These are phyloP conservation scores for Lodderomyces theae DNA, from an alignment of 1,139 yeast genomes.

Conservation along the genomic window DNA sequence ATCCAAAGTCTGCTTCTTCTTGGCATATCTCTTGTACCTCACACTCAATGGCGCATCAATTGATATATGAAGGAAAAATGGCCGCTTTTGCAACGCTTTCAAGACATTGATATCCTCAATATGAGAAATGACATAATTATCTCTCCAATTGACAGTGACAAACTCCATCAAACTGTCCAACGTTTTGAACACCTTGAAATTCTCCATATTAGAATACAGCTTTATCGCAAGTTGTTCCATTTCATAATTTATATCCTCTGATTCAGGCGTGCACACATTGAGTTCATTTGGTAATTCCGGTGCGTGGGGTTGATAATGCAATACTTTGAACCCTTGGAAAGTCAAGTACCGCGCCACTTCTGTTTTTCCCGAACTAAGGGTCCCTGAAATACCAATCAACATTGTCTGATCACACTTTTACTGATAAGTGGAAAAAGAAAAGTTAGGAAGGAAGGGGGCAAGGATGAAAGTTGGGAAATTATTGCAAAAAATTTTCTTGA, in stretches of 20 bases:
- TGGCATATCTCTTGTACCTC: constrained; percentile 46
- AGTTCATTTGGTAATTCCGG: constrained; percentile 2
- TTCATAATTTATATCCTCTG: constrained; percentile 7
- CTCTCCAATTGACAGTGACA: constrained; percentile 70
- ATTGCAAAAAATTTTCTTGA: too few relatives aligned
- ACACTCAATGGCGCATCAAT: constrained; percentile 70
- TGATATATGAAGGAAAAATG: constrained; percentile 80
- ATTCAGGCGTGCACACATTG: constrained; percentile 6
- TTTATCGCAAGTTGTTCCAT: constrained; percentile 3
- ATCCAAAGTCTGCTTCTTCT: constrained; percentile 24
- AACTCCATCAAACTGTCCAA: constrained; percentile 53
- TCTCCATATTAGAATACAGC: constrained; percentile 14
- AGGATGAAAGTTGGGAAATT: not conserved
- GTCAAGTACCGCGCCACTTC: constrained; percentile 60
- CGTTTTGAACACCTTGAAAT: constrained; percentile 24
- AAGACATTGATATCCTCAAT: constrained; percentile 45
- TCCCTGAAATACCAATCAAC: constrained; percentile 78
- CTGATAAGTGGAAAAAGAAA: too few relatives aligned
- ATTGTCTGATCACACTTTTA: too few relatives aligned
- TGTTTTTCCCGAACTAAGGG: constrained; percentile 66
- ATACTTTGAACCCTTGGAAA: constrained; percentile 53
- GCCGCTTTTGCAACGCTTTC: constrained; percentile 60
- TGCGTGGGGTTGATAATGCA: constrained; percentile 16
- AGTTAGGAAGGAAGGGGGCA: not conserved
- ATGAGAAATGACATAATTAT: constrained; percentile 59